These are phyloP conservation scores for Neurospora cerealis DNA, from an alignment of 495 filamentous ascomycete genomes.

Conservation along the genomic window DNA sequence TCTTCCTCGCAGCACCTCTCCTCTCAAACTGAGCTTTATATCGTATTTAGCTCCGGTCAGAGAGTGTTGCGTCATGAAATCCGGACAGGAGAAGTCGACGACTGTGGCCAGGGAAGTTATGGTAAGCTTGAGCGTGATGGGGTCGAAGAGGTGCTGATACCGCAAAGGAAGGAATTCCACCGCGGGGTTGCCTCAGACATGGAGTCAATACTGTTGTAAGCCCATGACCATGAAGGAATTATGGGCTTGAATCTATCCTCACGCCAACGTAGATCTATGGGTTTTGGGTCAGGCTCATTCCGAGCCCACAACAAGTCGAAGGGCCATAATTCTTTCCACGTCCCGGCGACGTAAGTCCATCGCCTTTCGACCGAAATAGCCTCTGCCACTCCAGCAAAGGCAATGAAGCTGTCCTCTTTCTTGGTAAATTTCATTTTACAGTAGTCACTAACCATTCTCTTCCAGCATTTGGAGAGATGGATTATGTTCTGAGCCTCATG, in stretches of 20 bases:
- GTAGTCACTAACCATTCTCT: background rate
- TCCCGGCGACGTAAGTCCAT: slow-evolving; percentile 10
- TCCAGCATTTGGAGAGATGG: background rate
- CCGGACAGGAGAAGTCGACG: background rate
- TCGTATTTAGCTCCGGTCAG: background rate
- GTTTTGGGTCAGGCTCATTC: background rate
- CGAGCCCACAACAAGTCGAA: slow-evolving; percentile 2
- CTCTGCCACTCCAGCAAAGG: slow-evolving; percentile 11
- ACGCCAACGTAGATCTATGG: background rate
- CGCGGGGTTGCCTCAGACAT: background rate
- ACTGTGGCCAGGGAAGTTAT: background rate
- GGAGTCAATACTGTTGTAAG: background rate
- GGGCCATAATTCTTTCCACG: slow-evolving; percentile 6
- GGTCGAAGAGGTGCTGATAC: background rate
- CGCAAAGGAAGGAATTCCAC: background rate
- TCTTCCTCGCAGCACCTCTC: background rate
- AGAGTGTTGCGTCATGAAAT: background rate
- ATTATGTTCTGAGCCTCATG: background rate
- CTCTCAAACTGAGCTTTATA: background rate
- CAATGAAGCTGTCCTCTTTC: slow-evolving; percentile 8
- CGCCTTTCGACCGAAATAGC: background rate
- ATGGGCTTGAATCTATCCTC: background rate
- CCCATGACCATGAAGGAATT: background rate
- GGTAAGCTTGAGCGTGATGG: background rate
- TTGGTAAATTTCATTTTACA: slow-evolving; percentile 3